Base-by-base conservation (phyloP, 805 yeast genomes). In the Metschnikowia noctiluminum region DNA sequence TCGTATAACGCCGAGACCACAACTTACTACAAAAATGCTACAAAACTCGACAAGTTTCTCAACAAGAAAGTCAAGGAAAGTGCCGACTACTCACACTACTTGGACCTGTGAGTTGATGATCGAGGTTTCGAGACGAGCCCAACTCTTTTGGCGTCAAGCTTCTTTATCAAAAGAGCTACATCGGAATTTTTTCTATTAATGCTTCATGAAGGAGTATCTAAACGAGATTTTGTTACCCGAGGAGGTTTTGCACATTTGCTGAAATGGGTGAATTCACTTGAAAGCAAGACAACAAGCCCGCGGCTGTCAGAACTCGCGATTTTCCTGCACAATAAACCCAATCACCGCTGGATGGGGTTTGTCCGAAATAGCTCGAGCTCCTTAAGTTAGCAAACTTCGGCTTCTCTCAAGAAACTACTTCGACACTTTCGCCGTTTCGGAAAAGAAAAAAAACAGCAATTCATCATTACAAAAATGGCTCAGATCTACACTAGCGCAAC, bases 21-120 rank as follows among this genome's bases (percentile, higher is more conserved):
- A 3, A 91, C 99, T 0, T 94, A 94, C 66, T 94, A 78, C 74
- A 94, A 94, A 67, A 90, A 92, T 69, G 99, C 99, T 16, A 89
- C 84, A 56, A 89, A 92, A 64, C 76, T 94, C 60, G 99, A 94
- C 68, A 92, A 90, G 69, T 91, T 90, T 59, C 80, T 94, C 71
- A 81, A 82, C 60, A 69, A 78, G 30, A 90, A 92, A 66, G 77
- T 94, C 45, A 86, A 85, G 63, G 99, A 94, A 61, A 81, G 86
- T 51, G 96, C 97, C 2, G 99, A 94, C 62, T 94, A 90, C 66
- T 79, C 96, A 10, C 92, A 87, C 57, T 76, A 82, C 56, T 81
- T 87, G 27, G 96, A 88, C 31, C 50, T 44, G 50, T 50, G 42
- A 47, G 42, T 21, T 4, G 21, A 21, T 21, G 21, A 21, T 21